These are phyloP conservation scores for Gloeophyllum trabeum DNA, from an alignment of 768 basidiomycete genomes.

Conservation along the genomic window DNA sequence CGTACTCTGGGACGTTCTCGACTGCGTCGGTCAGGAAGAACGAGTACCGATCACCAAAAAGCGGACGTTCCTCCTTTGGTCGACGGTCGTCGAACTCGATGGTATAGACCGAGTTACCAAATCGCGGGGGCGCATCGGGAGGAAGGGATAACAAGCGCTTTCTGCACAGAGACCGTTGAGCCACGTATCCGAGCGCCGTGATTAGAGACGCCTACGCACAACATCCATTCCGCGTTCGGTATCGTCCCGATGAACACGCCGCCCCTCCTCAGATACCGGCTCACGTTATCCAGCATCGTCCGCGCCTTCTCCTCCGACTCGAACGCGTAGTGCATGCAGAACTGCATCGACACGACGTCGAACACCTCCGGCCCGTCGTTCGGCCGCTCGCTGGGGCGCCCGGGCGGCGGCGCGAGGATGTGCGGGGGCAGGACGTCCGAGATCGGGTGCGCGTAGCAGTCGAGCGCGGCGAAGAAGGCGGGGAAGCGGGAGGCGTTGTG, in stretches of 20 bases:
- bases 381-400: background rate
- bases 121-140: constrained; percentile 52
- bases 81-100: constrained; percentile 72
- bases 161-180: constrained; percentile 25
- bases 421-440: constrained; percentile 55
- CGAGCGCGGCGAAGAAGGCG: constrained; percentile 75
- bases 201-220: constrained; percentile 43
- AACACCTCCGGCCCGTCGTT: constrained; percentile 15
- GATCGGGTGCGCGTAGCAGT: constrained; percentile 77
- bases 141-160: constrained; percentile 64
- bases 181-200: too few relatives aligned
- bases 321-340: constrained; percentile 99
- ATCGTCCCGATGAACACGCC: constrained; percentile 97
- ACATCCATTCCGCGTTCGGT: constrained; percentile 74
- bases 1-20: constrained; percentile 93
- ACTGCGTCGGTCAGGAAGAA: constrained; percentile 95
- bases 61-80: constrained; percentile 28
- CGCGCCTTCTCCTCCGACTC: constrained; percentile 80
- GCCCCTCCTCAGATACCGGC: constrained; percentile 64
- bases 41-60: constrained; percentile 87
- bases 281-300: constrained; percentile 89
- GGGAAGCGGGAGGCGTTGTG: constrained; percentile 48
- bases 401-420: constrained; percentile 37
- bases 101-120: constrained; percentile 86
- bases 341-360: constrained; percentile 97